phyloP scores from a whole-genome alignment of 169 alveolate genomes.

The Perkinsus olseni region DNA sequence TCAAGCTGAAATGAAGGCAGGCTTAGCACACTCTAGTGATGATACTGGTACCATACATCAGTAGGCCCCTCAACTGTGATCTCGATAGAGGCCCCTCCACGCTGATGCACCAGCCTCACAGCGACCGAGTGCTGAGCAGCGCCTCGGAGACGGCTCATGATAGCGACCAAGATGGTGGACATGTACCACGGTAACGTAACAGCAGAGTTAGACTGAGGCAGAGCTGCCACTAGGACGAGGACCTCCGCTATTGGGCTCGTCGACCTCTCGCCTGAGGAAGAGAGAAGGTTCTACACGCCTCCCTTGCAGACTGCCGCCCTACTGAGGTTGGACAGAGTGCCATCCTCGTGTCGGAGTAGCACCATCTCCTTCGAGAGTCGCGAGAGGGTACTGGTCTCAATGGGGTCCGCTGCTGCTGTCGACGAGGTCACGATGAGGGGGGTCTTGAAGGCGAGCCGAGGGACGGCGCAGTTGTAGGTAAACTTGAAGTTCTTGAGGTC shows the following conservation, averaged over 20 bases:
- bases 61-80: not conserved
- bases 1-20: not conserved
- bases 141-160: not conserved
- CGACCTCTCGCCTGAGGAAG: not conserved
- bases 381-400: not conserved
- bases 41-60: not conserved
- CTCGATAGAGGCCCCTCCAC: not conserved
- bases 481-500: conserved; percentile 50
- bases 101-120: not conserved
- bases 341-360: not conserved
- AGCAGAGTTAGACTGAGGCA: not conserved
- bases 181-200: not conserved
- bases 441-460: conserved; percentile 21
- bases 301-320: not conserved
- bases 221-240: not conserved
- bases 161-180: not conserved
- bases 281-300: not conserved
- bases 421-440: not conserved
- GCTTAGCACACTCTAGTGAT: not conserved
- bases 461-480: conserved; percentile 28
- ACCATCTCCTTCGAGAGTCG: conserved; percentile 3
- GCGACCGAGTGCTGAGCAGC: not conserved
- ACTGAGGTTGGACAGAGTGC: not conserved
- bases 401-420: not conserved
- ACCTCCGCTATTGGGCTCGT: not conserved